Evolutionary conservation across 2,329 filamentous ascomycete genomes (phyloP), one percentile per base, ranked within the genome.

Genomic region (Talaromyces sp.): DNA sequence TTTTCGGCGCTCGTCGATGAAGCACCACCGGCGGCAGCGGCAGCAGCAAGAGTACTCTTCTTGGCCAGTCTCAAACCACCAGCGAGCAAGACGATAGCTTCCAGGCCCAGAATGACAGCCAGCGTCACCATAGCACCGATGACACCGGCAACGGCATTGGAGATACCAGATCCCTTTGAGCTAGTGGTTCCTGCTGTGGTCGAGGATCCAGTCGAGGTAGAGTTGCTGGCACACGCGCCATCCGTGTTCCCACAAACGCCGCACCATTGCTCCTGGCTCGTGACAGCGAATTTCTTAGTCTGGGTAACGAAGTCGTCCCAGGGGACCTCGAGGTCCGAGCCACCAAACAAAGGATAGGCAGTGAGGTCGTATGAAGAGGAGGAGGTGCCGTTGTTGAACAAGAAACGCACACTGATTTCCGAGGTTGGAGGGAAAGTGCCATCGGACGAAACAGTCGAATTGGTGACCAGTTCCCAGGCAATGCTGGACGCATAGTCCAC

Each of bases 401-500:
- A 67, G 76, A 88, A 88, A 36, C 85, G 80, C 13, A 88, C 82
- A 61, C 78, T 80, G 44, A 87, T 74, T 4, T 88, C 84, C 0
- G 79, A 74, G 17, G 68, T 64, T 3, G 72, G 66, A 2, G 81
- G 81, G 19, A 63, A 55, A 17, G 19, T 28, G 1, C 25, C 49
- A 19, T 30, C 27, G 25, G 53, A 51, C 67, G 83, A 81, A n/a
- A 62, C 52, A 4, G 42, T 62, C 0, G 69, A 70, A 3, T 69
- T 67, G 47, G 85, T 87, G 68, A 86, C 83, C 25, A 82, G 83
- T 80, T 96, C 93, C 72, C 96, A 93, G 6, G 82, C 82, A 84
- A 96, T 91, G 65, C 86, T 86, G 2, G 88, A 89, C 5, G 92
- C 92, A 70, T 96, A 96, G 77, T 92, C 88, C n/a, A 88, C 86